Base-by-base conservation (phyloP, 2,329 filamentous ascomycete species). In the Plectosphaerella cucumerina region DNA sequence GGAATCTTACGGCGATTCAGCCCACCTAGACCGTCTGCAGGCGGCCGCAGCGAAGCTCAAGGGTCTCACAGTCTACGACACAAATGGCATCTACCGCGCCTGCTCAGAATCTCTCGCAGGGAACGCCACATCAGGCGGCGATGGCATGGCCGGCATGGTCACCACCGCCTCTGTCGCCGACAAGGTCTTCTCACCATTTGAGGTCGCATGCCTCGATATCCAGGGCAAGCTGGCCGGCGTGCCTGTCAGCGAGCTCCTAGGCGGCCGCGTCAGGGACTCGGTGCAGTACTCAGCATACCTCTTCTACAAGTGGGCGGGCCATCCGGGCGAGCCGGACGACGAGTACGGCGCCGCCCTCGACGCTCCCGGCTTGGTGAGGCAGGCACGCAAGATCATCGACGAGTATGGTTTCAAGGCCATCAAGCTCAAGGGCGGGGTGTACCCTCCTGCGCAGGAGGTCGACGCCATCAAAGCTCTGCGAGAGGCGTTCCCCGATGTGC, bases 81-180 rank as follows among this genome's bases (percentile, higher is more conserved):
- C 89, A 1, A 94, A 93, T 62, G 85, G 91, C 59, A 80, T 93
- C 58, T 93, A 92, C 69, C 85, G 90, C 56, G 88, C 84, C 4
- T 95, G 94, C 62, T 77, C 90, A 69, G 85, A 92, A 50, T 87
- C 88, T 0, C 63, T 72, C 0, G 86, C 86, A 1, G 52, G 54
- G 18, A 50, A 52, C 47, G 51, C 50, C 22, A 50, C 49, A 3
- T 84, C 78, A 44, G 89, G 54, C 12, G 89, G 48, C 37, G 82
- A 85, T 60, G 90, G 87, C 50, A 69, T 91, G 43, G 76, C 80
- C 0, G 66, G 61, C 26, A 68, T 73, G 69, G 70, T 73, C 11
- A 73, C 69, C 3, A 71, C 69, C 0, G 70, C 70, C 1, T 71
- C 67, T 2, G 65, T 67, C 1, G 54, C 60, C 5, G 70, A 73